These are phyloP conservation scores for Gynostemma pentaphyllum DNA, from an alignment of 306 rosid species.

Conservation along the genomic window DNA sequence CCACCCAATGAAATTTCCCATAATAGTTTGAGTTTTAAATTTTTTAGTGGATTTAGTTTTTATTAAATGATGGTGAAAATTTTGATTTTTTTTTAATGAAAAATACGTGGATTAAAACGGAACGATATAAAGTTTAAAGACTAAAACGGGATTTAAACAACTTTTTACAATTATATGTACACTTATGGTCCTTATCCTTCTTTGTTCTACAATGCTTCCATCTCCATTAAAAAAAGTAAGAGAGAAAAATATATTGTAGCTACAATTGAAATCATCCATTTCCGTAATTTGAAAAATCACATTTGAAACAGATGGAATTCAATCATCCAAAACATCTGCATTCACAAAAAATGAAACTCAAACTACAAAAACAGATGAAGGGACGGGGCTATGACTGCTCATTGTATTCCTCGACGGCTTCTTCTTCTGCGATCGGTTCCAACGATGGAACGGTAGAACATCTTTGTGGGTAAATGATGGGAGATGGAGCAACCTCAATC, in stretches of 20 bases:
- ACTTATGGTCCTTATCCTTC: neutral
- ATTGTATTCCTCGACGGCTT: neutral
- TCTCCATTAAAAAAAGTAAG: neutral
- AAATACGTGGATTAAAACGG: too few species aligned
- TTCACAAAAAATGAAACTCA: neutral
- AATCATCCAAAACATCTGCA: neutral
- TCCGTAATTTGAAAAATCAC: neutral
- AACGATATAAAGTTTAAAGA: too few species aligned
- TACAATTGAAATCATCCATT: neutral
- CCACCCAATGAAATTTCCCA: too few species aligned
- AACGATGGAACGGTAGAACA: conserved; percentile 43
- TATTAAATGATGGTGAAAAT: too few species aligned
- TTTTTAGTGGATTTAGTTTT: too few species aligned
- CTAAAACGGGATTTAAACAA: neutral
- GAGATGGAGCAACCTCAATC: conserved; percentile 53
- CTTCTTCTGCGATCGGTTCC: conserved; percentile 42
- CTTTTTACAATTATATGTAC: neutral
- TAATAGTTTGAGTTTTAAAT: too few species aligned
- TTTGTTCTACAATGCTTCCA: neutral
- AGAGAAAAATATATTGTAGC: neutral
- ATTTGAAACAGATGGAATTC: neutral
- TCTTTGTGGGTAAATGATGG: conserved; percentile 30
- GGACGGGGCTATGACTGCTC: conserved; percentile 7
- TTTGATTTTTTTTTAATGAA: too few species aligned
- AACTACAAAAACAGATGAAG: neutral